Evolutionary conservation across 1,284 basidiomycete genomes (phyloP).

Genomic region (Apiotrichum gamsii): DNA sequence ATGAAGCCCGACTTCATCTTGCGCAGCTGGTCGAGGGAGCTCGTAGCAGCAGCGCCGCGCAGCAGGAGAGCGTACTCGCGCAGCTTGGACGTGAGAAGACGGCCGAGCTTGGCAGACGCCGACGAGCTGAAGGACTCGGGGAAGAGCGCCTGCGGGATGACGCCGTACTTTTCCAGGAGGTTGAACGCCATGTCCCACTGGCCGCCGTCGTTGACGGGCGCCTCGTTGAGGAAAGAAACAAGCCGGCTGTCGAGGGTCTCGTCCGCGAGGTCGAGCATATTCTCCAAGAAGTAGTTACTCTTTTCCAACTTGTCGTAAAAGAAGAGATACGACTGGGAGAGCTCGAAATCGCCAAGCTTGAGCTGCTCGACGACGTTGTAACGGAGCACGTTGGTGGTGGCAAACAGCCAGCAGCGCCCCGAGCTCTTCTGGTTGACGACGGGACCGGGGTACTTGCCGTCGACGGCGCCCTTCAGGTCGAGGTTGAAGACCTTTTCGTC

Average conservation of each 20-base stretch:
- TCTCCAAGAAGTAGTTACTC: conserved; percentile 86
- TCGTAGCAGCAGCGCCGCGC: conserved; percentile 45
- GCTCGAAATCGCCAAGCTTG: conserved; percentile 77
- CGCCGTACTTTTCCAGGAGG: conserved; percentile 70
- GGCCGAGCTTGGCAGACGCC: conserved; percentile 65
- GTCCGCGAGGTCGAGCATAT: conserved; percentile 71
- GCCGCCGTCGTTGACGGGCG: conserved; percentile 84
- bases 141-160: conserved; percentile 72
- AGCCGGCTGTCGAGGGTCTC: conserved; percentile 76
- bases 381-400: conserved; percentile 75
- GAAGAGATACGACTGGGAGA: conserved; percentile 81
- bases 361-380: conserved; percentile 79
- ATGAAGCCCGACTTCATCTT: conserved; percentile 74
- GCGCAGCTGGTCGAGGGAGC: conserved; percentile 20
- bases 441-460: conserved; percentile 54
- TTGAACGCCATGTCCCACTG: conserved; percentile 96
- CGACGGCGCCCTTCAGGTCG: conserved; percentile 58
- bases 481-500: conserved; percentile 81
- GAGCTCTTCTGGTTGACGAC: conserved; percentile 81
- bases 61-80: conserved; percentile 83
- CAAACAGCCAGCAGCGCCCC: conserved; percentile 89
- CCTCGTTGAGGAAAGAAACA: conserved; percentile 65
- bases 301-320: conserved; percentile 96
- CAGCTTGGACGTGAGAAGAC: conserved; percentile 77
- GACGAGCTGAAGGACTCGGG: conserved; percentile 83